Evolutionary conservation across 2,329 filamentous ascomycete species (phyloP).

Genomic region (Fusarium camptoceras): DNA sequence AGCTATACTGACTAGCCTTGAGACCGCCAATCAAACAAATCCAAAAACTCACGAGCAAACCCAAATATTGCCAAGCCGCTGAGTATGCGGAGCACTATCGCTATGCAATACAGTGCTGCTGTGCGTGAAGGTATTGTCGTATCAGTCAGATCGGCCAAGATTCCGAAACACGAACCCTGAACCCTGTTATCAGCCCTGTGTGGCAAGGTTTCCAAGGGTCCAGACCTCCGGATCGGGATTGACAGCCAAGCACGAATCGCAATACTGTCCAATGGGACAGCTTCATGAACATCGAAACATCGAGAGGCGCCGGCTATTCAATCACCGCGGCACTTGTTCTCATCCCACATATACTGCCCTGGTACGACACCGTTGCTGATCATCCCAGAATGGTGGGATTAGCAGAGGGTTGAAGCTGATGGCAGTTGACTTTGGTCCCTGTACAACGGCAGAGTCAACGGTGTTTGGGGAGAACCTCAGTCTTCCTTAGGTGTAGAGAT

Average conservation of each 20-base stretch:
- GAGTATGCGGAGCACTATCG: conserved; percentile 4
- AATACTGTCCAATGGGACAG: conserved; percentile 13
- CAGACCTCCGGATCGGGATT: conserved; percentile 38
- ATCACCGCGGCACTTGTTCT: not conserved
- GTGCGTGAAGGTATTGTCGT: conserved; percentile 5
- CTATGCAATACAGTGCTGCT: not conserved
- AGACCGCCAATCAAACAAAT: conserved; percentile 1
- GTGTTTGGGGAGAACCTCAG: not conserved
- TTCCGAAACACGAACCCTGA: conserved; percentile 41
- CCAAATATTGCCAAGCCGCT: conserved; percentile 27
- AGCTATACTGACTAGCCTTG: not conserved
- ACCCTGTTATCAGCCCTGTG: conserved; percentile 38
- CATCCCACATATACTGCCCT: not conserved
- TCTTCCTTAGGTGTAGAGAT: not conserved
- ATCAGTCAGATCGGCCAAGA: conserved; percentile 33
- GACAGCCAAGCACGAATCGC: conserved; percentile 34
- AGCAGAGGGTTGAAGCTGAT: not conserved
- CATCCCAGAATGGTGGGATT: not conserved
- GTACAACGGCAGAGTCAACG: not conserved
- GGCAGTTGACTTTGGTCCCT: not conserved
- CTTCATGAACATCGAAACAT: not conserved
- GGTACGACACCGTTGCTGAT: not conserved
- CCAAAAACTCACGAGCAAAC: conserved; percentile 18
- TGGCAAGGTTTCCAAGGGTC: conserved; percentile 32
- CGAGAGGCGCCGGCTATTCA: not conserved